A percentile compares a stretch with the other conserved stretches of the same genome.
Conservation (phyloP, 2,329 filamentous ascomycete species). For the Sporothrix dimorphospora region DNA sequence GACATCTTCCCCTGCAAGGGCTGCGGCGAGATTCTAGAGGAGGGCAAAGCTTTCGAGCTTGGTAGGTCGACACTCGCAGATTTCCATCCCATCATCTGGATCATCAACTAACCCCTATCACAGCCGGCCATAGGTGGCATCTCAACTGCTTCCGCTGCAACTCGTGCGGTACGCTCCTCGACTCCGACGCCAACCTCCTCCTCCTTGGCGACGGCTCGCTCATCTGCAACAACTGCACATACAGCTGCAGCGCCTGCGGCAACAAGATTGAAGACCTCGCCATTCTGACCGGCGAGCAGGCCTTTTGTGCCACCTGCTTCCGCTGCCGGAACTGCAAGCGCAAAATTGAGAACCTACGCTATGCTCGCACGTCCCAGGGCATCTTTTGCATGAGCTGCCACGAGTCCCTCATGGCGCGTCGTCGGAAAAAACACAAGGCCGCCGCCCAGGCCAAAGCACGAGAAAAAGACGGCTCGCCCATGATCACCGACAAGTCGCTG, state of each 20-base stretch:
- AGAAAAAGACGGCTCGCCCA: conserved; percentile 65
- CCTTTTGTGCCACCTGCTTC: conserved; percentile 97
- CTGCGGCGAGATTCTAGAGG: conserved; percentile 95
- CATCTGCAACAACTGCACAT: conserved; percentile 99
- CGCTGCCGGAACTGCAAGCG: conserved; percentile 97
- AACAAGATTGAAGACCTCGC: conserved; percentile 99
- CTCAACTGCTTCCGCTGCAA: conserved; percentile 99
- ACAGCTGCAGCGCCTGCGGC: conserved; percentile 93
- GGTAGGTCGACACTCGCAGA: conserved; percentile 58
- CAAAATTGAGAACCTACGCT: conserved; percentile 97
- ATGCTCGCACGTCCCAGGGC: conserved; percentile 95
- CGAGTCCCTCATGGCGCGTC: conserved; percentile 90
- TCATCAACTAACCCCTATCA: not conserved
- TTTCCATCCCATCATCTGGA: not conserved
- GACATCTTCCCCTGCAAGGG: conserved; percentile 90
- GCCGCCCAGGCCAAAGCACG: conserved; percentile 62
- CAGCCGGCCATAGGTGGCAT: conserved; percentile 96
- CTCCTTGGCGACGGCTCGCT: conserved; percentile 96
- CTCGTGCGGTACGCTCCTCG: conserved; percentile 90
- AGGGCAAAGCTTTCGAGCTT: conserved; percentile 97
- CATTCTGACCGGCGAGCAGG: conserved; percentile 95
- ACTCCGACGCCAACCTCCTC: conserved; percentile 96
- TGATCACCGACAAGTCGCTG: conserved; percentile 86
- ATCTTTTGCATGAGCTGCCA: conserved; percentile 99
- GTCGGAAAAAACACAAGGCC: conserved; percentile 82